Evolutionary conservation across 2,329 filamentous ascomycete species (phyloP), one percentile per base, ranked within the genome.

Genomic region (Trichophyton benhamiae): DNA sequence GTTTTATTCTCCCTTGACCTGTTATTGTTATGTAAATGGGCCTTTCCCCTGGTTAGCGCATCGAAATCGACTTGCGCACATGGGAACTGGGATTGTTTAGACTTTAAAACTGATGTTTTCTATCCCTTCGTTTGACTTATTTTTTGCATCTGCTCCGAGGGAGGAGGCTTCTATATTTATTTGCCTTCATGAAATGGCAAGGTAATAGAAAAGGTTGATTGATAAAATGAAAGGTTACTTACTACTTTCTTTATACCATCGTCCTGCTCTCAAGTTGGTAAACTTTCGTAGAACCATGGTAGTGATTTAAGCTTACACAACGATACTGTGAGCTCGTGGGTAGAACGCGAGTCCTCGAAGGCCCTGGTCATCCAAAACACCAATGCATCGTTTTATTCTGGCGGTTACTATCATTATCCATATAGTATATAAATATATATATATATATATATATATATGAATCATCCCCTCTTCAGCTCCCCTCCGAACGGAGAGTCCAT

Each of bases 81-180:
- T 9, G 52, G 52, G 52, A 30, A 36, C 30, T 36, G 27, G 52
- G n/a, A n/a, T 20, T 55, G 52, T 30, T 33, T 55, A 55, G 52
- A 55, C 27, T 30, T 36, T 55, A 55, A 38, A 55, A 55, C 27
- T 55, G 52, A 33, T 20, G 27, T 33, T 27, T 48, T 15, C 36
- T 57, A 20, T 33, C 7, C n/a, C n/a, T 27, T 59, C 13, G 44
- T 57, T 33, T 38, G 33, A 38, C 13, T 48, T 48, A 36, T 22
- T 55, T 27, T 17, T 63, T 36, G n/a, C 53, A 33, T 58, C 33
- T 63, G 6, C 44, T 63, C 44, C 55, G 49, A 59, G 57, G 61
- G 46, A 59, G 59, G 44, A 27, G 53, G 59, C 33, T 57, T 46
- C 42, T 3, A 27, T 41, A 15, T 48, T 52, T 41, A 15, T 48